Conservation (phyloP, 768 basidiomycete genomes). For the Auricularia cornea region DNA sequence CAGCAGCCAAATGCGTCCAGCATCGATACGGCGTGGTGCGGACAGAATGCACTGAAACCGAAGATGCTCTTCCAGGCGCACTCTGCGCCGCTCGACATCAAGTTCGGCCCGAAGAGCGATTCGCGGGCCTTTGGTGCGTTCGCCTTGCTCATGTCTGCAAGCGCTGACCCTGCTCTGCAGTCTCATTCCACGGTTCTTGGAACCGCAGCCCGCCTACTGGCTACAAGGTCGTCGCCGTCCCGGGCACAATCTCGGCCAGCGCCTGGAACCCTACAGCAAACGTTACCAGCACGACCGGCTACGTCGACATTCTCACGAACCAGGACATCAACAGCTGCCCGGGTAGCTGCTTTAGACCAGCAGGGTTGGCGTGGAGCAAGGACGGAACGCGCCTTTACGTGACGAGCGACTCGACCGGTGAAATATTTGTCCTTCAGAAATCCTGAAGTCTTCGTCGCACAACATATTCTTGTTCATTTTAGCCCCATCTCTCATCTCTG, state of each 20-base stretch:
- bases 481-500: not conserved
- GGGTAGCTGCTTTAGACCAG: not conserved
- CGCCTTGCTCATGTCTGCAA: too few relatives aligned
- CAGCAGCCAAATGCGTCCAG: not conserved
- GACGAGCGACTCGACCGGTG: not conserved
- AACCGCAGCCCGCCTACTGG: not conserved
- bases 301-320: not conserved
- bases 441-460: not conserved
- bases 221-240: not conserved
- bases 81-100: not conserved
- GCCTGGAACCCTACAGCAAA: not conserved
- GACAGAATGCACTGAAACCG: not conserved
- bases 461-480: not conserved
- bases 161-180: not conserved
- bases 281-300: not conserved
- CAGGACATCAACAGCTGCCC: not conserved
- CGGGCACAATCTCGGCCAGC: not conserved
- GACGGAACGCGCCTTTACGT: not conserved
- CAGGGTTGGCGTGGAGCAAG: not conserved
- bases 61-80: not conserved
- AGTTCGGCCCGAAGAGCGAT: not conserved
- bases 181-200: not conserved
- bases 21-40: not conserved
- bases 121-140: not conserved
- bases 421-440: not conserved